These are phyloP conservation scores for Beauveria sp. DNA, from an alignment of 2,329 filamentous ascomycete species.

Conservation along the genomic window DNA sequence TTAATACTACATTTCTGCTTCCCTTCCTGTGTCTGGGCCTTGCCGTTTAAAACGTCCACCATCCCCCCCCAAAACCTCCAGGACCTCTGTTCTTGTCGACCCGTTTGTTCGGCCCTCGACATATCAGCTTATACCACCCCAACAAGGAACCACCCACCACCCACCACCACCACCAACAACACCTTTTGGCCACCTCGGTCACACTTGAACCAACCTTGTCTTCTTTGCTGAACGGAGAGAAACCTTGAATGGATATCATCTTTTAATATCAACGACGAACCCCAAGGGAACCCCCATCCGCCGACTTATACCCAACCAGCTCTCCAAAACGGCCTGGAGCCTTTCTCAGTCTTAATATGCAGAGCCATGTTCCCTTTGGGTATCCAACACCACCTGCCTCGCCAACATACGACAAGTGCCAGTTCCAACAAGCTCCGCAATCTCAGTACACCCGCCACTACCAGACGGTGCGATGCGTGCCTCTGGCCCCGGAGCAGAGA, in stretches of 20 bases:
- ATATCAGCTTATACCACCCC: conserved; percentile 5
- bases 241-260: conserved; percentile 6
- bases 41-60: conserved; percentile 1
- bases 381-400: conserved; percentile 53
- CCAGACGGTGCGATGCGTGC: conserved; percentile 40
- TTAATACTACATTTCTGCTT: conserved; percentile 6
- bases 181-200: background rate
- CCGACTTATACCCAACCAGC: background rate
- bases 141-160: background rate
- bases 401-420: conserved; percentile 45
- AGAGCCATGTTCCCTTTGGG: conserved; percentile 50
- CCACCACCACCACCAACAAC: background rate
- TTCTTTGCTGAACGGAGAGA: background rate
- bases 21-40: background rate
- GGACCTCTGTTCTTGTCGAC: background rate
- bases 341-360: conserved; percentile 43
- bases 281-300: background rate
- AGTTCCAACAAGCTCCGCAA: conserved; percentile 31
- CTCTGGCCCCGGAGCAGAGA: conserved; percentile 70
- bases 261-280: conserved; percentile 5
- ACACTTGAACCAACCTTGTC: background rate
- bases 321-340: conserved; percentile 15
- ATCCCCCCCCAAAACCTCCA: too few relatives aligned
- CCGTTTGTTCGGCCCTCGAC: conserved; percentile 11
- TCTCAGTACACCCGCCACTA: conserved; percentile 30